phyloP scores from a whole-genome alignment of 768 basidiomycete species.

The Leccinum uliginosum region DNA sequence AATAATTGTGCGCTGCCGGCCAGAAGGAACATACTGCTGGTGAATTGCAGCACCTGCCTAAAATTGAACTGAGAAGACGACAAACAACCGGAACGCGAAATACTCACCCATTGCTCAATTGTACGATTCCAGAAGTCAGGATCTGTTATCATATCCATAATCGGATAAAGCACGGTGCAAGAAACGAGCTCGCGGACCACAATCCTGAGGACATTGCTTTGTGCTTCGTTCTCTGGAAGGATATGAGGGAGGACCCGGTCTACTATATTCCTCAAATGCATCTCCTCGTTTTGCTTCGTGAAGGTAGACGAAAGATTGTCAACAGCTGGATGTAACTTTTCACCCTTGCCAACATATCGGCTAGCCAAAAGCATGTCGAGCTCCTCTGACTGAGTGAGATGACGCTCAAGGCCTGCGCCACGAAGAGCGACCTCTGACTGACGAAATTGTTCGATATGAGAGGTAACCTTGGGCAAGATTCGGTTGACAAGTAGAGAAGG shows the following conservation, averaged over 20 bases:
- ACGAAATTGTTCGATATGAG: conserved; percentile 86
- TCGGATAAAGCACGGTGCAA: conserved; percentile 77
- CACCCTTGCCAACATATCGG: conserved; percentile 63
- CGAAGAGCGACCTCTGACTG: conserved; percentile 84
- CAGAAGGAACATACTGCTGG: conserved; percentile 46
- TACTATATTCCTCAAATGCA: conserved; percentile 69
- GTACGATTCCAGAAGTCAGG: conserved; percentile 96
- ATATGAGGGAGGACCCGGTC: conserved; percentile 68
- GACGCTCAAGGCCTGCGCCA: conserved; percentile 76
- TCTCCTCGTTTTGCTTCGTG: conserved; percentile 86
- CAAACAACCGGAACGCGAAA: not conserved
- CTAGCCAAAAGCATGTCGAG: conserved; percentile 82
- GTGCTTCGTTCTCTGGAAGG: conserved; percentile 70
- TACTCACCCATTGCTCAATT: conserved; percentile 85
- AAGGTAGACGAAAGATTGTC: conserved; percentile 86
- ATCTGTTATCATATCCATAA: conserved; percentile 91
- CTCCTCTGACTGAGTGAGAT: conserved; percentile 85
- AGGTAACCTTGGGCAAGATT: conserved; percentile 83
- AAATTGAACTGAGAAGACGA: conserved; percentile 6
- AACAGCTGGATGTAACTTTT: conserved; percentile 79
- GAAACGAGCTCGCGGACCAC: conserved; percentile 79
- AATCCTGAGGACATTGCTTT: conserved; percentile 65
- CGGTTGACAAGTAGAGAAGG: conserved; percentile 75
- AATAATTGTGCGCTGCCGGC: conserved; percentile 8
- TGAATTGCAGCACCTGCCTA: conserved; percentile 68